Evolutionary conservation across 495 filamentous ascomycete genomes (phyloP).

Genomic region (Penicillium tannophilum): DNA sequence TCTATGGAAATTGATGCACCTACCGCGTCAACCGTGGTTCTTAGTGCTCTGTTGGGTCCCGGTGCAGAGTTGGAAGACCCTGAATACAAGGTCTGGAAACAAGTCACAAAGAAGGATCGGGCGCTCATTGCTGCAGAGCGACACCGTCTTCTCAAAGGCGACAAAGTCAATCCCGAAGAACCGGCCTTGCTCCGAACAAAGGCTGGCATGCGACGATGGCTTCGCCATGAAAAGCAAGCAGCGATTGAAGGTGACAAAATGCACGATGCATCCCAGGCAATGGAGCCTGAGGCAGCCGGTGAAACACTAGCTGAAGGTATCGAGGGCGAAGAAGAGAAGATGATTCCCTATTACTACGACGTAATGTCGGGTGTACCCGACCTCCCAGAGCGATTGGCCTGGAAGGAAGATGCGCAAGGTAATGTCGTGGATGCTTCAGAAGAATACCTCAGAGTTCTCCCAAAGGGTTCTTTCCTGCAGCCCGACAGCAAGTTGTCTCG

Average conservation of each 20-base stretch:
- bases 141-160: slow-evolving; percentile 79
- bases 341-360: slow-evolving; percentile 93
- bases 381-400: slow-evolving; percentile 70
- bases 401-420: slow-evolving; percentile 85
- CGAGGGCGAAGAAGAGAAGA: slow-evolving; percentile 76
- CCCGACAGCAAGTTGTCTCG: slow-evolving; percentile 73
- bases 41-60: slow-evolving; percentile 46
- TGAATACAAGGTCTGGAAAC: slow-evolving; percentile 97
- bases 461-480: slow-evolving; percentile 73
- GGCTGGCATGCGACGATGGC: slow-evolving; percentile 77
- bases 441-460: slow-evolving; percentile 74
- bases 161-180: slow-evolving; percentile 83
- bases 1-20: slow-evolving; percentile 77
- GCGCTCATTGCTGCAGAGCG: slow-evolving; percentile 78
- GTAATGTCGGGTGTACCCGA: slow-evolving; percentile 84
- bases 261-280: slow-evolving; percentile 50
- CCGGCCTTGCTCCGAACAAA: slow-evolving; percentile 81
- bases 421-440: slow-evolving; percentile 83
- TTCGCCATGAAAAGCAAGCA: slow-evolving; percentile 70
- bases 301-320: slow-evolving; percentile 91
- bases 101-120: slow-evolving; percentile 94
- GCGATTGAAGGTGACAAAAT: slow-evolving; percentile 54
- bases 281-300: slow-evolving; percentile 47
- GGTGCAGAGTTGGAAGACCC: slow-evolving; percentile 71
- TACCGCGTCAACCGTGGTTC: slow-evolving; percentile 59